Evolutionary conservation across 2,329 filamentous ascomycete genomes (phyloP).

Genomic region (Calonectria crousiana): DNA sequence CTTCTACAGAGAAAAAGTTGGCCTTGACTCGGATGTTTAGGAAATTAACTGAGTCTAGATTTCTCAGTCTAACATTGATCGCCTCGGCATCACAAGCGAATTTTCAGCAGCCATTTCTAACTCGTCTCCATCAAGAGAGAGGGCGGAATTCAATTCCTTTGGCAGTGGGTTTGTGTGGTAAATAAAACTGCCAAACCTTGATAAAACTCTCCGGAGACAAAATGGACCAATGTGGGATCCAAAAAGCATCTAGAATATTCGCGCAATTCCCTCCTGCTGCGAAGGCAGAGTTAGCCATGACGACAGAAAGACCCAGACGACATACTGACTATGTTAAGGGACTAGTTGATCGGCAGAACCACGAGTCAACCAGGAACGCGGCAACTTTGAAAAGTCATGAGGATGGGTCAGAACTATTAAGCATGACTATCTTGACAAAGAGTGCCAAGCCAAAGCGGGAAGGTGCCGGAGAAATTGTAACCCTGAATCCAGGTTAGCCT

Average conservation of each 20-base stretch:
- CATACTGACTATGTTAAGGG: neutral
- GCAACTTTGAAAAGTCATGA: neutral
- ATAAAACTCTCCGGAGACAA: neutral
- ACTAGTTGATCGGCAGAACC: neutral
- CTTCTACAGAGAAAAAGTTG: neutral
- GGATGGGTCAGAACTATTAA: neutral
- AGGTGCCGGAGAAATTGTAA: neutral
- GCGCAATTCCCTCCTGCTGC: neutral
- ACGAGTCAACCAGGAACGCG: neutral
- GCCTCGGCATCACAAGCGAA: neutral
- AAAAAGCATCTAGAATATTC: neutral
- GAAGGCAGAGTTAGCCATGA: neutral
- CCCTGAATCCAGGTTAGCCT: neutral
- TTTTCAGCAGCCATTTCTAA: neutral
- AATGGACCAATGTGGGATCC: neutral
- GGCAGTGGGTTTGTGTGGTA: neutral
- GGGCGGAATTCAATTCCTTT: neutral
- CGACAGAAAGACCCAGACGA: neutral
- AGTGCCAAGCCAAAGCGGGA: conserved; percentile 4
- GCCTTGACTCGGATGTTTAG: neutral
- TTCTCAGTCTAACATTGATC: neutral
- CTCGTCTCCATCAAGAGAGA: neutral
- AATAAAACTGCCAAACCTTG: neutral
- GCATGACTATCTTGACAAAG: neutral
- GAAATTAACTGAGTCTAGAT: neutral